Conservation (phyloP, 768 basidiomycete genomes). For the Pleurotus salmoneostramineus region DNA sequence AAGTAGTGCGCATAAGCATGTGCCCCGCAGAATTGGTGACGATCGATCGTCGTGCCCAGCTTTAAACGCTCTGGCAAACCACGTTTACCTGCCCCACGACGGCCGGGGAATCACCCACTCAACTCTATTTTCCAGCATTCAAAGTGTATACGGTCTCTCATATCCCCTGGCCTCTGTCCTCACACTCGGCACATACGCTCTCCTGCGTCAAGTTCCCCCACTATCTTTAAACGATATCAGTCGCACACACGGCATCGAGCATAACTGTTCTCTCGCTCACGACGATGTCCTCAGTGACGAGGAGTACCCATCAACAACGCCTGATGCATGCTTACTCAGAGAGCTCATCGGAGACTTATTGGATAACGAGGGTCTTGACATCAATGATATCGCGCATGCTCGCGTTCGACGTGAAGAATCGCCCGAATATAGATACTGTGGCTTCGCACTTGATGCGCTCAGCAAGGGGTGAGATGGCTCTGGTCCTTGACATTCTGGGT, state of each 20-base stretch:
- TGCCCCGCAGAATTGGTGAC: slow-evolving; percentile 17
- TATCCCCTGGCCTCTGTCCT: slow-evolving; percentile 22
- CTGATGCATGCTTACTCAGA: slow-evolving; percentile 10
- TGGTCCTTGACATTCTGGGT: slow-evolving; percentile 30
- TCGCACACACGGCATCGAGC: slow-evolving; percentile 30
- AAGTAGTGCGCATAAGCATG: neutral
- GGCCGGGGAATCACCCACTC: slow-evolving; percentile 23
- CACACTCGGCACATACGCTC: slow-evolving; percentile 17
- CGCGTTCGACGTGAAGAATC: slow-evolving; percentile 29
- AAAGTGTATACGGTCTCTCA: slow-evolving; percentile 25
- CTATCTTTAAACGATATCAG: slow-evolving; percentile 20
- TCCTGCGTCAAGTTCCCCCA: slow-evolving; percentile 21
- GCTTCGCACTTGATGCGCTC: slow-evolving; percentile 22
- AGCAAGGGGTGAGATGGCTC: slow-evolving; percentile 38
- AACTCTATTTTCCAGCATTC: slow-evolving; percentile 19
- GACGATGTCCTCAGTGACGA: slow-evolving; percentile 18
- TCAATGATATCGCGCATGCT: slow-evolving; percentile 23
- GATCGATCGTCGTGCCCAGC: slow-evolving; percentile 47
- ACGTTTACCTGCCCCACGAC: slow-evolving; percentile 26
- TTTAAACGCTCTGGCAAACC: slow-evolving; percentile 48
- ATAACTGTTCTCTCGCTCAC: slow-evolving; percentile 33
- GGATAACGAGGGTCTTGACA: slow-evolving; percentile 17
- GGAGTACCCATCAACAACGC: slow-evolving; percentile 25
- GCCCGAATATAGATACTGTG: slow-evolving; percentile 4
- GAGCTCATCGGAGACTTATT: slow-evolving; percentile 9